Percentiles rank a stretch among this genome's conserved stretches.
These are phyloP conservation scores for Curvularia sp. DNA, from an alignment of 2,329 filamentous ascomycete genomes.

Conservation along the genomic window DNA sequence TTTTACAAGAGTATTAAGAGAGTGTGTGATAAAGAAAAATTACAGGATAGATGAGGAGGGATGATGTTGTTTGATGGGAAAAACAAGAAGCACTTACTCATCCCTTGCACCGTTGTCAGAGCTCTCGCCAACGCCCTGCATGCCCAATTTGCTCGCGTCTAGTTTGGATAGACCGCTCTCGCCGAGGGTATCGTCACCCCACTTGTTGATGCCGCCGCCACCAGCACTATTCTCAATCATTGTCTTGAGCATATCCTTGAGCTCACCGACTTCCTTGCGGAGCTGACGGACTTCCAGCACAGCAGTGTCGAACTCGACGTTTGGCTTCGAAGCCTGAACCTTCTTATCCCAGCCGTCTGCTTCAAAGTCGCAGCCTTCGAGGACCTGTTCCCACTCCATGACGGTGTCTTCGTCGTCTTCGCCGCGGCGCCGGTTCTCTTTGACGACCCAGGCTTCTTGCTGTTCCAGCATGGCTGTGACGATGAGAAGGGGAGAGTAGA, in stretches of 20 bases:
- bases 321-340: slow-evolving; percentile 76
- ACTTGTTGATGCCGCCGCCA: slow-evolving; percentile 13
- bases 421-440: slow-evolving; percentile 75
- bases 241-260: slow-evolving; percentile 51
- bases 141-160: slow-evolving; percentile 19
- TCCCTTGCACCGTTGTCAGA: slow-evolving; percentile 34
- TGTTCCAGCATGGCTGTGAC: slow-evolving; percentile 71
- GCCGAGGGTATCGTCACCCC: slow-evolving; percentile 43
- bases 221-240: slow-evolving; percentile 28
- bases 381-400: slow-evolving; percentile 92
- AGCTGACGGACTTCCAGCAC: slow-evolving; percentile 67
- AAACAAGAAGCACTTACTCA: slow-evolving; percentile 25
- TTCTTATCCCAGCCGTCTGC: slow-evolving; percentile 83
- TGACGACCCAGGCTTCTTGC: slow-evolving; percentile 63
- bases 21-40: not conserved
- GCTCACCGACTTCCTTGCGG: slow-evolving; percentile 53
- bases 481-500: slow-evolving; percentile 85
- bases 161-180: slow-evolving; percentile 36
- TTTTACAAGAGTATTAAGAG: not conserved
- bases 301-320: slow-evolving; percentile 79
- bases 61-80: not conserved
- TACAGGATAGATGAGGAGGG: not conserved
- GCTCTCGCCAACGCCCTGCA: slow-evolving; percentile 28
- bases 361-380: slow-evolving; percentile 76
- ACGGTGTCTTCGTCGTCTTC: slow-evolving; percentile 88